Evolutionary conservation across 2,329 filamentous ascomycete genomes (phyloP), one percentile per base, ranked within the genome.

Genomic region (Trichoderma koningiopsis): DNA sequence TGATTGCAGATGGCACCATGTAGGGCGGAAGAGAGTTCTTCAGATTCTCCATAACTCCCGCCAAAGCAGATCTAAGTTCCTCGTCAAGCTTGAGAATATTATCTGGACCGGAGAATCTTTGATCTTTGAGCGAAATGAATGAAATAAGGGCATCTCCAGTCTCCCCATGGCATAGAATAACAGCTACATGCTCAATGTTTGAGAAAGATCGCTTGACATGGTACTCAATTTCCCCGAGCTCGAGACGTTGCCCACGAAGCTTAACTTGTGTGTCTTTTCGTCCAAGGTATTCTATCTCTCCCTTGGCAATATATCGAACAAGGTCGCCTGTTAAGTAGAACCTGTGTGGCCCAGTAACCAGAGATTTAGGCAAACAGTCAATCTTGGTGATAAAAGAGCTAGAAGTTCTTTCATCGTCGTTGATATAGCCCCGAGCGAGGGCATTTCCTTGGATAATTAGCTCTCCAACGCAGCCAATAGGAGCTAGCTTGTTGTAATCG

Each of bases 341-440:
- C 3, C 75, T 75, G 5, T 72, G 59, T 4, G 13, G 13, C 7
- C 33, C 33, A 1, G 37, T n/a, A 47, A 61, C 19, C 19, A 2
- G 35, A 14, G 55, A 43, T 16, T n/a, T 14, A 1, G 74, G 81
- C 3, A 71, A 81, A 22, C 70, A 74, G n/a, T 27, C 33, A 13
- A 69, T 24, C 6, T 62, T 24, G 2, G 55, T 29, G 8, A 78
- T 71, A 16, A 77, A 77, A 0, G 73, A 72, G 1, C 63, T 4
- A 68, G 75, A 62, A 78, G 82, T 79, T 8, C 33, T 40, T 4
- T 70, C 68, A 29, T 74, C 2, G 37, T 78, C 73, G 65, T 84
- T 83, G 31, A 86, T 74, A 68, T 87, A 88, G 40, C 84, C 83
- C 29, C 81, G 76, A 33, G 82, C 84, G 13, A 88, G 37, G 19